Percentiles rank a stretch among this genome's conserved stretches.
These are phyloP conservation scores for Tolypocladium inflatum DNA, from an alignment of 2,329 filamentous ascomycete species.

Conservation along the genomic window DNA sequence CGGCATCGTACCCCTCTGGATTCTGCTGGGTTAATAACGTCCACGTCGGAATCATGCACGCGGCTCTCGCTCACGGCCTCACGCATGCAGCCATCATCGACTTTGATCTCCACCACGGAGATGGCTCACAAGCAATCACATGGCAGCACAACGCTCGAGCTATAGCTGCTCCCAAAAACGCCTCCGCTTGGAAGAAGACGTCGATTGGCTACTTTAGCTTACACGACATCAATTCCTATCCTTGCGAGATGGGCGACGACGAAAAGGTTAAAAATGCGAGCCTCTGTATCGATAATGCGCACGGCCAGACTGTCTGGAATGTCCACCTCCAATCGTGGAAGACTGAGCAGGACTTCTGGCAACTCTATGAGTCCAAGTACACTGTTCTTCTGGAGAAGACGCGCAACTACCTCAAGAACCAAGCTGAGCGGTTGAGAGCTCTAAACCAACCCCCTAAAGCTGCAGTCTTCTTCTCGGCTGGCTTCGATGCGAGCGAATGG, in stretches of 20 bases:
- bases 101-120: conserved; percentile 85
- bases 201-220: conserved; percentile 93
- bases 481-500: conserved; percentile 95
- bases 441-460: conserved; percentile 60
- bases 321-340: conserved; percentile 87
- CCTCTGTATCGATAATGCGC: conserved; percentile 86
- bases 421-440: conserved; percentile 55
- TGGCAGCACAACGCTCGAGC: conserved; percentile 82
- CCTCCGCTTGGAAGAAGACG: conserved; percentile 67
- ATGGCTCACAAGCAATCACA: conserved; percentile 89
- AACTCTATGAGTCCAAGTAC: conserved; percentile 75
- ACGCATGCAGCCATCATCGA: conserved; percentile 93
- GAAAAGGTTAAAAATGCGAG: conserved; percentile 93
- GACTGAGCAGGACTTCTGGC: conserved; percentile 77
- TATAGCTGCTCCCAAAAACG: conserved; percentile 53
- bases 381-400: conserved; percentile 70
- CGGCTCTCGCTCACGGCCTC: conserved; percentile 69
- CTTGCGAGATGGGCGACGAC: conserved; percentile 86
- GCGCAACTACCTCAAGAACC: conserved; percentile 61
- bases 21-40: conserved; percentile 99
- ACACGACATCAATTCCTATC: conserved; percentile 97
- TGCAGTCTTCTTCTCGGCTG: conserved; percentile 89
- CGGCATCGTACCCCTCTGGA: conserved; percentile 76
- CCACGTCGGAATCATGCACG: conserved; percentile 91
- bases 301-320: conserved; percentile 93